Evolutionary conservation across 225 moss, liverwort and hornwort genomes (phyloP), one percentile per base, ranked within the genome.

Genomic region (Physcomitrellopsis africana): DNA sequence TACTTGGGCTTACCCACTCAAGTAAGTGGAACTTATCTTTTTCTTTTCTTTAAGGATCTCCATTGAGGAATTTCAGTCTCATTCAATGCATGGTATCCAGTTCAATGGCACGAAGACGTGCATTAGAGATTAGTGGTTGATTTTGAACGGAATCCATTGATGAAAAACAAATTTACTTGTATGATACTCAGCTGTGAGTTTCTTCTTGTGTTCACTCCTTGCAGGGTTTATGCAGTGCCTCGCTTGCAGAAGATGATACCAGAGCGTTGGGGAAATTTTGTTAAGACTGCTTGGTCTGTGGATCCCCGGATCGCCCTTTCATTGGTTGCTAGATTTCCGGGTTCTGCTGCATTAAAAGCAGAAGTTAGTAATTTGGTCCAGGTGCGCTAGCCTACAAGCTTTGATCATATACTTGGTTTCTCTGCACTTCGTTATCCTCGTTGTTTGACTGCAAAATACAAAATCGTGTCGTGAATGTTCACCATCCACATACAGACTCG

Each of bases 1-100:
- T 55, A 89, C 91, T 54, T 96, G 96, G 96, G 96, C 96, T 57
- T 76, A 90, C 77, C 96, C 96, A 78, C 89, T 96, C 26, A 87
- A 85, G 93, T 85, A 84, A 73, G 83, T 75, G 56, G 5, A 24
- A 27, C 26, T 55, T 41, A n/a, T 17, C 64, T 58, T 19, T 54
- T 22, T 63, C 22, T 46, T 68, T 54, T 54, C 51, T 60, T 59
- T 67, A 10, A 70, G 45, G 72, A 51, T 65, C 44, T 23, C 11
- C 24, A 7, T 63, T 51, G 44, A 56, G n/a, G n/a, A 49, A 43
- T 48, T 42, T 55, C 22, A 64, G 17, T 56, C 48, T 42, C 48
- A 56, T 44, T 20, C 32, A 52, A 15, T 63, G 68, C 59, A 14
- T 16, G 42, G 24, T 56, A 56, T 63, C 60, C 13, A 59, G 37